Evolutionary conservation across 257 asterid genomes (phyloP).

Genomic region (Primulina eburnea): DNA sequence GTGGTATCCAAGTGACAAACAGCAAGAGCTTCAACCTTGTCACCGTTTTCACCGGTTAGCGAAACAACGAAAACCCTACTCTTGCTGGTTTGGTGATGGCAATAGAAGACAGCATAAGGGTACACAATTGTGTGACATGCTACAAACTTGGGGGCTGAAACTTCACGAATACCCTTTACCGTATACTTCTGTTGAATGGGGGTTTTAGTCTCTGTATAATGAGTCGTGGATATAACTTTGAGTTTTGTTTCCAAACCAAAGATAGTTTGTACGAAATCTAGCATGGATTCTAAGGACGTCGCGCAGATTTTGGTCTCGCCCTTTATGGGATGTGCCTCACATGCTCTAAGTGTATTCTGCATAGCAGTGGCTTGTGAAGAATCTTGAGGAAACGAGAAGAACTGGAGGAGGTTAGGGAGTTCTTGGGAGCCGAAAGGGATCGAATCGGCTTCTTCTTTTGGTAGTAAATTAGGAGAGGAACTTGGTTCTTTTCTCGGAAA

Average conservation of each 20-base stretch:
- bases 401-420: slow-evolving; percentile 45
- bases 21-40: slow-evolving; percentile 60
- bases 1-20: slow-evolving; percentile 90
- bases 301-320: slow-evolving; percentile 77
- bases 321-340: slow-evolving; percentile 49
- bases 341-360: slow-evolving; percentile 59
- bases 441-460: slow-evolving; percentile 52
- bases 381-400: slow-evolving; percentile 42
- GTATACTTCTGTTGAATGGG: slow-evolving; percentile 43
- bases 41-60: slow-evolving; percentile 48
- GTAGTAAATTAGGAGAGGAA: slow-evolving; percentile 35
- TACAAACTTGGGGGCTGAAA: slow-evolving; percentile 42
- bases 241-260: slow-evolving; percentile 33
- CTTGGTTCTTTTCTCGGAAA: slow-evolving; percentile 50
- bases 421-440: slow-evolving; percentile 57
- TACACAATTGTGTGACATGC: slow-evolving; percentile 82
- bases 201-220: slow-evolving; percentile 26
- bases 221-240: slow-evolving; percentile 45
- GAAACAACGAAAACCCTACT: slow-evolving; percentile 50
- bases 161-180: slow-evolving; percentile 31
- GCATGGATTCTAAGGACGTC: slow-evolving; percentile 61
- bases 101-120: slow-evolving; percentile 60
- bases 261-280: slow-evolving; percentile 44
- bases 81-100: slow-evolving; percentile 57
- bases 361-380: slow-evolving; percentile 71